Base-by-base conservation (phyloP, 345 rosid genomes). In the Rhizophora apiculata region DNA sequence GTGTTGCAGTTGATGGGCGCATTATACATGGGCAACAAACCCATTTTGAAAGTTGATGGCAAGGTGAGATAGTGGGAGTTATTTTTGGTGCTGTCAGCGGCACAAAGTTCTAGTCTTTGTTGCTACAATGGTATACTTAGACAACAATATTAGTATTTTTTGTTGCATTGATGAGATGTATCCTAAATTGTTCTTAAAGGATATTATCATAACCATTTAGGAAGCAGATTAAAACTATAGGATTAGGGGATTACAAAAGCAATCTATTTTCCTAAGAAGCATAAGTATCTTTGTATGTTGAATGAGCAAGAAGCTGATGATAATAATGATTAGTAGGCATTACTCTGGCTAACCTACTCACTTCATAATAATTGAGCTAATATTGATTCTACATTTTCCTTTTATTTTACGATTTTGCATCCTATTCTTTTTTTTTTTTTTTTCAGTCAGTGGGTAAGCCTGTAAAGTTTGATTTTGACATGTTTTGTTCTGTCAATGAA, bases 1-100 rank as follows among this genome's bases (percentile, higher is more conserved):
- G 78, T 87, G 49, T 96, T 95, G 81, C 99, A 95, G 83, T 54
- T 95, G 84, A 89, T 95, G 99, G 99, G 97, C 62, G 96, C 99
- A 39, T 79, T 95, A 60, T 95, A 89, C 68, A 93, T 95, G 99
- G 99, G 99, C 71, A 95, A 95, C 88, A 95, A 95, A 75, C 96
- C 97, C 32, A 65, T 90, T 73, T 88, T 92, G 56, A 95, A 95
- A 80, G 99, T 92, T 63, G 99, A 95, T 77, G 87, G 96, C 87
- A 92, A 95, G 99, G 99, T 92, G 73, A 59, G 64, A 27, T 58
- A 34, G 57, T 53, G 49, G 63, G 43, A 18, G 67, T 24, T 49
- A 30, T 10, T 57, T 56, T 9, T 6, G 48, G 63, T 65, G 2
- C 60, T 59, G 46, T 59, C 20, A 31, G 43, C 18, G 56, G 37